Base-by-base conservation (phyloP, 2,329 filamentous ascomycete species). In the Fusarium subglutinans region DNA sequence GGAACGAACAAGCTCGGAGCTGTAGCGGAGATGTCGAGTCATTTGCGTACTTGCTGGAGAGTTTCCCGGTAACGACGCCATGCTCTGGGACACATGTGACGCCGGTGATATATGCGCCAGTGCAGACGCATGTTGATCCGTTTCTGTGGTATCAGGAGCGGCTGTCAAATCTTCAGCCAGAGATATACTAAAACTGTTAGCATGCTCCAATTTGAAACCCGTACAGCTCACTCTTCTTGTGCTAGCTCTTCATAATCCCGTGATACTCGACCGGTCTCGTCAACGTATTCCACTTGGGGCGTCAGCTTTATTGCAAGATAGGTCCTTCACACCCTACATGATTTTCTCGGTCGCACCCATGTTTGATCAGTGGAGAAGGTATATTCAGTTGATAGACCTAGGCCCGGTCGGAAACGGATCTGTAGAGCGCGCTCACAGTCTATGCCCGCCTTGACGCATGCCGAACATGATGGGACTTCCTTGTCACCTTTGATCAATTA, bases 261-360 rank as follows among this genome's bases (percentile, higher is more conserved):
- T 22, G 41, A 57, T 3, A 57, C 51, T 14, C 37, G 59, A 30
- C 4, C 28, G 22, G 59, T 63, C 33, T 57, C 59, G 30, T 63
- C 59, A 2, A 35, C 13, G 3, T 63, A 63, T 38, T 63, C 51
- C 51, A 63, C 59, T 63, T 26, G 26, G 26, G 26, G 4, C 7
- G 40, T 63, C 22, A 63, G 33, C 33, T 28, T 47, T 28, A 0
- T 35, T 35, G 6, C 33, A 35, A 0, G 6, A 35, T 15, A 35
- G 33, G 14, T 0, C 33, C 33, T 1, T 35, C 14, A 15, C 0
- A 35, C 1, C 33, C 13, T 47, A 63, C 59, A 26, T 6, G 22
- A 22, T 10, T 26, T 57, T 20, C 17, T 45, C 5, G 17, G 51
- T 4, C 24, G 26, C 5, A 63, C 14, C 59, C 59, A 63, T 5